Conservation (phyloP, 805 yeast species). For the Wickerhamiella australiensis region DNA sequence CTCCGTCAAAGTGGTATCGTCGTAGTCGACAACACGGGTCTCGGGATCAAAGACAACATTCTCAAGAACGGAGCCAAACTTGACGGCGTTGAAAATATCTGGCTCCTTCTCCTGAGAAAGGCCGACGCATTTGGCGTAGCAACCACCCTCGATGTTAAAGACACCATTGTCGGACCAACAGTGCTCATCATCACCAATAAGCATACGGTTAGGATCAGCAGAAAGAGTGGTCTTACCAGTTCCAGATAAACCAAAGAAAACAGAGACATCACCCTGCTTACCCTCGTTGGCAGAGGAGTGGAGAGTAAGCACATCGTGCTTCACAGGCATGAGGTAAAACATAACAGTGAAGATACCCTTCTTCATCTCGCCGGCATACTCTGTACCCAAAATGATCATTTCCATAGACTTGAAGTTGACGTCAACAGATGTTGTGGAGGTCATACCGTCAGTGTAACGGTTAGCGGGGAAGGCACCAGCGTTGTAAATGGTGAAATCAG, state of each 20-base stretch:
- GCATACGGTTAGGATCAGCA: conserved; percentile 86
- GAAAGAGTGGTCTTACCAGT: conserved; percentile 96
- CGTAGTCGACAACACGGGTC: conserved; percentile 76
- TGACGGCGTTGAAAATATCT: conserved; percentile 89
- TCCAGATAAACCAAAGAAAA: conserved; percentile 94
- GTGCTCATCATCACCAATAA: conserved; percentile 98
- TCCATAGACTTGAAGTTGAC: conserved; percentile 96
- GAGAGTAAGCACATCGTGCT: conserved; percentile 77
- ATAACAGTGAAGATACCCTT: conserved; percentile 97
- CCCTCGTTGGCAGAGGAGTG: conserved; percentile 96
- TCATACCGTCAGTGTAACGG: conserved; percentile 92
- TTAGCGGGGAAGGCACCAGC: conserved; percentile 99
- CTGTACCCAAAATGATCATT: conserved; percentile 97
- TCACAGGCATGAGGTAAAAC: conserved; percentile 97
- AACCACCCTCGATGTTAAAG: conserved; percentile 98
- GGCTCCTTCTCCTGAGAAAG: conserved; percentile 89
- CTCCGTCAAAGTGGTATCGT: conserved; percentile 73
- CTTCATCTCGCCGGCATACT: conserved; percentile 99
- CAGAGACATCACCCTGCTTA: conserved; percentile 69
- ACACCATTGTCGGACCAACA: conserved; percentile 99
- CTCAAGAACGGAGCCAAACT: conserved; percentile 88
- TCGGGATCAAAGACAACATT: conserved; percentile 75
- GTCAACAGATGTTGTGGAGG: conserved; percentile 89
- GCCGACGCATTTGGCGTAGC: conserved; percentile 95
- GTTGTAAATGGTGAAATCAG: conserved; percentile 95